These are phyloP conservation scores for Dipteronia dyeriana DNA, from an alignment of 345 rosid species.

Conservation along the genomic window DNA sequence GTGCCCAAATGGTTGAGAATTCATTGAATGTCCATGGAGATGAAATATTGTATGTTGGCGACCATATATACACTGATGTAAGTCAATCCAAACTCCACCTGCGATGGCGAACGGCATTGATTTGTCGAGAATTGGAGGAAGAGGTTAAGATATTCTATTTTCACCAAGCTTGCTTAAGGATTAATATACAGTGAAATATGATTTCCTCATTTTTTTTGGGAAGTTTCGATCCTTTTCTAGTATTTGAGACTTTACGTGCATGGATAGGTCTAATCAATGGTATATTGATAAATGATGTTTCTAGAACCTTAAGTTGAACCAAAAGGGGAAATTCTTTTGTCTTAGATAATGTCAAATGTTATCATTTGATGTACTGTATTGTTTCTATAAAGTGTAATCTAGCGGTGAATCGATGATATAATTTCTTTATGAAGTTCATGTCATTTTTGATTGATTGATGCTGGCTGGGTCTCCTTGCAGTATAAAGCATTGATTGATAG, in stretches of 20 bases:
- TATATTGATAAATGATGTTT: neutral
- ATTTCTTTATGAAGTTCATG: neutral
- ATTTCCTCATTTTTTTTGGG: neutral
- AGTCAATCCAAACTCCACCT: conserved; percentile 91
- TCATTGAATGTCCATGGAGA: conserved; percentile 90
- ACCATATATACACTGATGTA: conserved; percentile 96
- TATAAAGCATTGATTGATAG: conserved; percentile 79
- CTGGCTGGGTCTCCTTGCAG: conserved; percentile 44
- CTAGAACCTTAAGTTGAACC: neutral
- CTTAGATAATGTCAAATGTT: neutral
- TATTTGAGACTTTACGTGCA: neutral
- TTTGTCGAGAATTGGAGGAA: conserved; percentile 93
- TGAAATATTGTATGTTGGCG: conserved; percentile 92
- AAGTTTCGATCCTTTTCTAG: neutral
- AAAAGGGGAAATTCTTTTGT: neutral
- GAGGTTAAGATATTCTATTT: conserved; percentile 52
- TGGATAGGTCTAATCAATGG: neutral
- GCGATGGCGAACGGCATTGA: conserved; percentile 91
- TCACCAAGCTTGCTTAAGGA: neutral
- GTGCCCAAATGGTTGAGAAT: conserved; percentile 95
- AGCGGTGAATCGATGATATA: neutral
- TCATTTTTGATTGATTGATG: neutral
- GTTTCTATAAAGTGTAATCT: neutral
- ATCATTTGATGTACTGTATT: neutral
- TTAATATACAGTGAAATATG: neutral